phyloP scores from a whole-genome alignment of 331 rosid species.

The Malus hybrid region DNA sequence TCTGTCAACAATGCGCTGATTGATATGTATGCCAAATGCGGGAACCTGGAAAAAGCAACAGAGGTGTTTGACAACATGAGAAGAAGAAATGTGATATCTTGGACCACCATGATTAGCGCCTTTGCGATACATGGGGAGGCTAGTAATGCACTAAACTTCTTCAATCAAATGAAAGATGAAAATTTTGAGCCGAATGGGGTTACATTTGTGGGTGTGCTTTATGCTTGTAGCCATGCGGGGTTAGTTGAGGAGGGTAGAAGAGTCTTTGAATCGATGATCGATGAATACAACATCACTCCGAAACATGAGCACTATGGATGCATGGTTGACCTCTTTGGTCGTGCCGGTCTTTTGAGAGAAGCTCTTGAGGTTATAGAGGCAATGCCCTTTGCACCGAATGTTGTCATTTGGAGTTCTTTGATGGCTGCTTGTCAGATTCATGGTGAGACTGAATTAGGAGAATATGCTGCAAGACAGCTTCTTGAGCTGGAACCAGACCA shows the following conservation, averaged over 20 bases:
- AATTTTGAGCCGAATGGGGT: constrained; percentile 58
- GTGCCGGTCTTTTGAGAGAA: constrained; percentile 66
- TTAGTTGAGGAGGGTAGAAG: constrained; percentile 54
- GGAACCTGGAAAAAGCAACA: constrained; percentile 60
- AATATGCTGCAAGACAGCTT: constrained; percentile 65
- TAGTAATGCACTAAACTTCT: constrained; percentile 39
- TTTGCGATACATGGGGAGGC: constrained; percentile 82
- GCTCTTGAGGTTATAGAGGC: constrained; percentile 71
- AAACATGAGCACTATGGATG: constrained; percentile 82
- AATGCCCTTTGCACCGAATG: constrained; percentile 80
- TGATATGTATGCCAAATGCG: constrained; percentile 92
- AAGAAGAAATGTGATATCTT: constrained; percentile 71
- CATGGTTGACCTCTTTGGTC: constrained; percentile 83
- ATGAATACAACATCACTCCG: constrained; percentile 56
- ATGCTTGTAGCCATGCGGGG: constrained; percentile 90
- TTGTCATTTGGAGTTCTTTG: constrained; percentile 83
- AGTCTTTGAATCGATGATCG: constrained; percentile 54
- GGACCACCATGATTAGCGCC: constrained; percentile 76
- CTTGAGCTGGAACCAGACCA: constrained; percentile 73
- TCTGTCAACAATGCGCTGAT: constrained; percentile 65
- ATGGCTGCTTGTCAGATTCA: constrained; percentile 77
- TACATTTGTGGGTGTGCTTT: constrained; percentile 78
- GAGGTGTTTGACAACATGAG: constrained; percentile 58
- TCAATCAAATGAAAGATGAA: constrained; percentile 51
- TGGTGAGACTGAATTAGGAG: constrained; percentile 63